Percentiles rank a stretch among this genome's conserved stretches.
Evolutionary conservation across 164 flowering plant species (phyloP).

Genomic region (Magnolia officinalis): DNA sequence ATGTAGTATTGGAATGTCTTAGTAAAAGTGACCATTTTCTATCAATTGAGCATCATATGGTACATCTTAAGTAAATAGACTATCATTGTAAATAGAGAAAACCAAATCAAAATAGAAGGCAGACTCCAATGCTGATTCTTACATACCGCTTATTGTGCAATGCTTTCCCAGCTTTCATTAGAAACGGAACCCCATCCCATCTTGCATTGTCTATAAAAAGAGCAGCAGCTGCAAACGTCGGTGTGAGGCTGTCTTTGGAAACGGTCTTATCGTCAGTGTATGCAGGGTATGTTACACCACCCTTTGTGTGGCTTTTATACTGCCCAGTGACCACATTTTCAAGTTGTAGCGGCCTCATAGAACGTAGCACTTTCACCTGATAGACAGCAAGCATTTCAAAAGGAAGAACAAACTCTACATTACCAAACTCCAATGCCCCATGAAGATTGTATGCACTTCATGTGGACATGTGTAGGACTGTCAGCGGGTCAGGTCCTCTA

Average conservation of each 20-base stretch:
- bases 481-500: no score
- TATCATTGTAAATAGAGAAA: no score
- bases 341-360: constrained; percentile 70
- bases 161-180: constrained; percentile 98
- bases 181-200: constrained; percentile 98
- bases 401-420: neutral
- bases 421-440: no score
- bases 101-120: neutral
- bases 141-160: constrained; percentile 64
- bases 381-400: constrained; percentile 3
- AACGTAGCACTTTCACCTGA: constrained; percentile 90
- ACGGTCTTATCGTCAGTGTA: constrained; percentile 91
- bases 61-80: no score
- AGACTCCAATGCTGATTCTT: neutral
- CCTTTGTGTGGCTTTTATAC: constrained; percentile 81
- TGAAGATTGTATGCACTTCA: no score
- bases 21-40: neutral
- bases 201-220: constrained; percentile 90
- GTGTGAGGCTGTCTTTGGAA: constrained; percentile 72
- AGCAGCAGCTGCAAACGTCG: constrained; percentile 97
- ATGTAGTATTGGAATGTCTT: neutral
- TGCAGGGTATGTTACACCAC: constrained; percentile 69
- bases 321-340: constrained; percentile 86
- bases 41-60: neutral
- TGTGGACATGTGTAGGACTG: no score